Evolutionary conservation across 2,329 filamentous ascomycete species (phyloP).

Genomic region (Alternaria sp.): DNA sequence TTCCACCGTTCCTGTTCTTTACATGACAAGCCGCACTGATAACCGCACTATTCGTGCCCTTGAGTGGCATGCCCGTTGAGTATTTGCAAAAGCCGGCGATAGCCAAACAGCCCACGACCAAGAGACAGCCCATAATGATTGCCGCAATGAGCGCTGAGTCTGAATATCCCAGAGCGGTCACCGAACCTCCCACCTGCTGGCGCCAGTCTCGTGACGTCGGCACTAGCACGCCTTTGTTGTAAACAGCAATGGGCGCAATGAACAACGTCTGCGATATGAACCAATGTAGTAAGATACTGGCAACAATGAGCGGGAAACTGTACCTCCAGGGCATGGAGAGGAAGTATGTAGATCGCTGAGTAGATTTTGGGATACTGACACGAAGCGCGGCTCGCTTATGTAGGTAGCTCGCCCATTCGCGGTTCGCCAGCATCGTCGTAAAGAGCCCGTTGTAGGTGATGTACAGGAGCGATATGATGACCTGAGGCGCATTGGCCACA

Average conservation of each 20-base stretch:
- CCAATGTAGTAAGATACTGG: background rate
- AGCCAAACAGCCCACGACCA: background rate
- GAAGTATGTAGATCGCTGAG: background rate
- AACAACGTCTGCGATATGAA: background rate
- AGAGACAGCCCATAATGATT: background rate
- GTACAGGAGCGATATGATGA: fast-evolving
- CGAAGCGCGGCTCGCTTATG: background rate
- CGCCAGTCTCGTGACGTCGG: no score
- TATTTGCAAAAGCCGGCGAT: fast-evolving
- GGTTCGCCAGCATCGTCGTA: background rate
- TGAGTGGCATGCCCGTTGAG: background rate
- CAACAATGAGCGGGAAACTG: fast-evolving
- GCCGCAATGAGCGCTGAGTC: background rate
- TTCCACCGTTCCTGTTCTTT: background rate
- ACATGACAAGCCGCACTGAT: background rate
- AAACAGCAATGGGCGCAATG: fast-evolving
- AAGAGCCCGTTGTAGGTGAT: fast-evolving
- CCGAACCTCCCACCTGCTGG: no score
- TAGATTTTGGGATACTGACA: no score
- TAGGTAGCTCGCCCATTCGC: background rate
- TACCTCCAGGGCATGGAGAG: background rate
- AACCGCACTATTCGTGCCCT: background rate
- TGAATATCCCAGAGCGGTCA: background rate
- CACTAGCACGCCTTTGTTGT: no score
- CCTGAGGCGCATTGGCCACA: background rate